Evolutionary conservation across 306 rosid genomes (phyloP).

Genomic region (Rosa rugosa): DNA sequence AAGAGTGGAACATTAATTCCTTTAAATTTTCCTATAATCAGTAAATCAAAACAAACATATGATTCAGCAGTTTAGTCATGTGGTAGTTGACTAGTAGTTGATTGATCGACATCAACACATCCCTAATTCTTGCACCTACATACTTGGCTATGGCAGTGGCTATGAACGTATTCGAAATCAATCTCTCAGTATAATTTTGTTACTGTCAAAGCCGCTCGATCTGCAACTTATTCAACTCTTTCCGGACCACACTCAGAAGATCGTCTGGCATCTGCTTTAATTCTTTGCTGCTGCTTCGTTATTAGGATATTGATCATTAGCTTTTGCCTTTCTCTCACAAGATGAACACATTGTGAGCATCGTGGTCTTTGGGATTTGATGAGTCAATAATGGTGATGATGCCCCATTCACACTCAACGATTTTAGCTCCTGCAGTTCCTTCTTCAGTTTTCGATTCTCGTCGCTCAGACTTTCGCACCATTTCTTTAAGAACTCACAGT

Average conservation of each 20-base stretch:
- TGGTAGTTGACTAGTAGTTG: not conserved
- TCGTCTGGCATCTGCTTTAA: not conserved
- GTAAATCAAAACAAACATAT: not conserved
- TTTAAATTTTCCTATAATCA: not conserved
- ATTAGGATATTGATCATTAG: not conserved
- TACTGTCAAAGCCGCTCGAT: slow-evolving; percentile 3
- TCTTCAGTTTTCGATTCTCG: slow-evolving; percentile 75
- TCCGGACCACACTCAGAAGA: slow-evolving; percentile 6
- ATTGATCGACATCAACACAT: not conserved
- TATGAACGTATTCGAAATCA: not conserved
- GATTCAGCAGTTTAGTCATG: slow-evolving; percentile 1
- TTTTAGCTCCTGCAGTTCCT: slow-evolving; percentile 61
- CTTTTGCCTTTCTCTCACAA: slow-evolving; percentile 10
- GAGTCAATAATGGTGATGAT: slow-evolving; percentile 34
- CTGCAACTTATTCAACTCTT: not conserved
- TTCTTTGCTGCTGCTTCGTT: slow-evolving; percentile 7
- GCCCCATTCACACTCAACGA: slow-evolving; percentile 18
- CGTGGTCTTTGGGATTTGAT: slow-evolving; percentile 36
- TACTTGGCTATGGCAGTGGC: not conserved
- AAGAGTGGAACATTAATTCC: not conserved
- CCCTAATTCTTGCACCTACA: not conserved
- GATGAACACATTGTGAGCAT: slow-evolving; percentile 18
- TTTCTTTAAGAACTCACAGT: slow-evolving; percentile 72
- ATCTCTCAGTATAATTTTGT: not conserved
- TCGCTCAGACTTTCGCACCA: slow-evolving; percentile 57